Base-by-base conservation (phyloP, 805 yeast genomes). In the Suhomyces kilbournensis region DNA sequence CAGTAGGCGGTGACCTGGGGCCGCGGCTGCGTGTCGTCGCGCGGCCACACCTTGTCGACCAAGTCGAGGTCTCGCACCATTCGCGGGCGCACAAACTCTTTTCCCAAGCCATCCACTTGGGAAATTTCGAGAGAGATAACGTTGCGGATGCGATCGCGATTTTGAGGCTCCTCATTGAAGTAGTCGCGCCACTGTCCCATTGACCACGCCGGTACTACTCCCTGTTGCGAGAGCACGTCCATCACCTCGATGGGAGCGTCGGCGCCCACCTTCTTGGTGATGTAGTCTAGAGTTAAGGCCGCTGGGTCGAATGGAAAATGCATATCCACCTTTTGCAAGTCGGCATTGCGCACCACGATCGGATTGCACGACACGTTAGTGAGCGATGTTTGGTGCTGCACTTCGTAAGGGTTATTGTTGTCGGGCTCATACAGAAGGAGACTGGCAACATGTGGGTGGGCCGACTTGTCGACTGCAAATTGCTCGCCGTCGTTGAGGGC, bases 141-240 rank as follows among this genome's bases (percentile, higher is more conserved):
- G 60, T 91, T 91, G 44, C 88, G 70, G 10, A 88, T 83, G 35
- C 90, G 68, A 56, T 86, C 90, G 44, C 93, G 70, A 10, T 74
- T 73, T 0, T 62, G 64, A 1, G 72, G 62, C 2, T 70, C 68
- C 1, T 74, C 63, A 23, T 74, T 67, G 66, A 83, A 89, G 66
- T 90, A 91, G 35, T 86, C 85, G 50, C 83, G 71, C 97, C 97
- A 91, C 54, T 74, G 76, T 1, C 78, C 78, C 72, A 90, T 67
- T 17, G 79, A 76, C 97, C 96, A 90, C 10, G 79, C 77, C 0
- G 85, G 82, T 10, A 74, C 62, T 25, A 74, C 75, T 38, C 82
- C 79, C 51, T 86, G 85, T 61, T 91, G 97, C 0, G 96, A 85
- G 20, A 87, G 75, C 3, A 90, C 96, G 65, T 91, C 97, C 93